Conservation (phyloP, 2,329 filamentous ascomycete genomes). For the Fusarium vanettenii region DNA sequence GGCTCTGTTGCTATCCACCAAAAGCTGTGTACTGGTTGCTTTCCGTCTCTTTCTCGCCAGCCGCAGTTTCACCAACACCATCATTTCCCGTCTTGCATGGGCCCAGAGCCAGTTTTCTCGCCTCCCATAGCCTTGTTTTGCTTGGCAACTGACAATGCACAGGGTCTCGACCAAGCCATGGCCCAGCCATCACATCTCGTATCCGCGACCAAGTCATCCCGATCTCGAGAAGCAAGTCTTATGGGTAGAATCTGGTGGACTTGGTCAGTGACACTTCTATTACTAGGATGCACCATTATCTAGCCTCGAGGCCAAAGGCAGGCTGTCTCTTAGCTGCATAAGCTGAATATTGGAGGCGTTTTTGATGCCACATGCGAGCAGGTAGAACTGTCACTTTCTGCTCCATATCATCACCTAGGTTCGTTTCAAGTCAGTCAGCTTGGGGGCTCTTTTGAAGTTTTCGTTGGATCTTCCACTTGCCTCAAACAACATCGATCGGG, state of each 20-base stretch:
- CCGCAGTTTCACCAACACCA: neutral
- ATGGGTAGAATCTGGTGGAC: neutral
- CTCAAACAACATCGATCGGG: neutral
- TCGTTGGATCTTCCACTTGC: neutral
- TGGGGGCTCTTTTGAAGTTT: neutral
- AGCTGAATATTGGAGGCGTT: neutral
- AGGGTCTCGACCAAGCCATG: neutral
- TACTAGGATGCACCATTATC: neutral
- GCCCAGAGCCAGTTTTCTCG: neutral
- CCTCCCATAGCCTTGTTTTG: neutral
- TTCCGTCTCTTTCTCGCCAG: neutral
- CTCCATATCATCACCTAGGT: neutral
- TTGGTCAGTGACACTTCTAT: neutral
- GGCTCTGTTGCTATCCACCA: neutral
- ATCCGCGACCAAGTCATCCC: neutral
- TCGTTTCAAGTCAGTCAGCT: neutral
- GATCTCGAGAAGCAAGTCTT: neutral
- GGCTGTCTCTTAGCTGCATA: constrained; percentile 10
- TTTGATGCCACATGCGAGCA: neutral
- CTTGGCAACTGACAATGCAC: neutral
- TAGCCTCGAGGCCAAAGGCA: neutral
- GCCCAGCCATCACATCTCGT: neutral
- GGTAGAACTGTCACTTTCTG: neutral
- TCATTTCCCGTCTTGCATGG: neutral
- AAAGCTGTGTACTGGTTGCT: neutral